Percentiles rank a stretch among this genome's conserved stretches.
These are phyloP conservation scores for Sporisorium graminicola DNA, from an alignment of 1,284 basidiomycete genomes.

Conservation along the genomic window DNA sequence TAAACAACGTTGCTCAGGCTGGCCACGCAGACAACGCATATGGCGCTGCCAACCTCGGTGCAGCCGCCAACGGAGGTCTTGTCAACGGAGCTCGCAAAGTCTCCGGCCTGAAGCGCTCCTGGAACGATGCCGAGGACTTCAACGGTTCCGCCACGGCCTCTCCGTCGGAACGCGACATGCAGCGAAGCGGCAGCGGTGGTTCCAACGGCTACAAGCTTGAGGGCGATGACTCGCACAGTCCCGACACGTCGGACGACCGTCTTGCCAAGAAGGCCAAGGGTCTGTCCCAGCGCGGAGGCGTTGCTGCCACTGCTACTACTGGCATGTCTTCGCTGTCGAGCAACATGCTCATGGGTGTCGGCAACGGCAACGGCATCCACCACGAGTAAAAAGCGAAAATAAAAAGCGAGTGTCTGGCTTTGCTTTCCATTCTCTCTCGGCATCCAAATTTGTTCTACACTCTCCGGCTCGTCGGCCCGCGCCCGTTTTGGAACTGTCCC, in stretches of 20 bases:
- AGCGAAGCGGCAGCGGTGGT: constrained; percentile 45
- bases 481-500: not conserved
- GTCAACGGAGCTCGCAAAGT: constrained; percentile 51
- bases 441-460: not conserved
- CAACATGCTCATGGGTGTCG: constrained; percentile 52
- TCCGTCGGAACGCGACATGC: constrained; percentile 53
- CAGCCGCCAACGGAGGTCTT: constrained; percentile 30
- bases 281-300: constrained; percentile 31
- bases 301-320: constrained; percentile 3
- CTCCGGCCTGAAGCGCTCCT: constrained; percentile 52
- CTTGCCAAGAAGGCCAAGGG: constrained; percentile 49
- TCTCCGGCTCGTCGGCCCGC: not conserved
- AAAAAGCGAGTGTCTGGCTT: not conserved
- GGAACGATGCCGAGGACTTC: constrained; percentile 49
- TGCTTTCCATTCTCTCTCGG: not conserved
- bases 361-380: constrained; percentile 43
- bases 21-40: constrained; percentile 46
- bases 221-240: constrained; percentile 45
- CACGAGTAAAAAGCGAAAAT: constrained; percentile 32
- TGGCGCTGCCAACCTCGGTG: constrained; percentile 42
- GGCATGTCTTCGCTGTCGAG: constrained; percentile 40
- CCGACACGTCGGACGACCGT: constrained; percentile 45
- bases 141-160: constrained; percentile 43
- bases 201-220: constrained; percentile 54
- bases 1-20: constrained; percentile 32